These are phyloP conservation scores for Terana coerulea DNA, from an alignment of 768 basidiomycete genomes.

Conservation along the genomic window DNA sequence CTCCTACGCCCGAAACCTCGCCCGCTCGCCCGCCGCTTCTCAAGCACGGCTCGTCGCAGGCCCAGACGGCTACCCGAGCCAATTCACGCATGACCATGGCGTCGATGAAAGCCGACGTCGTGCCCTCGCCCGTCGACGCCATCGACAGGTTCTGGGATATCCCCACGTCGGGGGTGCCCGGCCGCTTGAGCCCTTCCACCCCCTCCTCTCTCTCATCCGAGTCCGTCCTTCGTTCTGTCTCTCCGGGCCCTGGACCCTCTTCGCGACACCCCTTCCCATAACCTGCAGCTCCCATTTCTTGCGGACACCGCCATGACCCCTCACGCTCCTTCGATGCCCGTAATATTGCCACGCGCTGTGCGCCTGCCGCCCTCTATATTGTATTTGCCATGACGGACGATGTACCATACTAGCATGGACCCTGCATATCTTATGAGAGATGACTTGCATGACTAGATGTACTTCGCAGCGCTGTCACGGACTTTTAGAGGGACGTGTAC, in stretches of 20 bases:
- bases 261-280: background rate
- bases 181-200: background rate
- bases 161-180: background rate
- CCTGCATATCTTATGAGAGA: no score
- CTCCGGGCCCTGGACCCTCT: background rate
- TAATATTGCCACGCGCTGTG: no score
- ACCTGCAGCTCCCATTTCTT: background rate
- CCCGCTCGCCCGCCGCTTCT: no score
- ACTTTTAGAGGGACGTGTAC: no score
- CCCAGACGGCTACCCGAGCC: background rate
- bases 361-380: no score
- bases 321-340: no score
- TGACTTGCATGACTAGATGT: no score
- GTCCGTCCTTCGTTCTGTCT: background rate
- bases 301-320: no score
- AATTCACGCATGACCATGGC: background rate
- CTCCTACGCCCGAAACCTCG: background rate
- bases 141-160: slow-evolving; percentile 6
- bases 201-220: background rate
- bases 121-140: background rate
- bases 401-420: no score
- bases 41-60: background rate
- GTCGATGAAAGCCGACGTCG: background rate
- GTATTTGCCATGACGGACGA: no score
- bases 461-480: no score